Base-by-base conservation (phyloP, 2,329 filamentous ascomycete species). In the Neophaeococcomyces aloes region DNA sequence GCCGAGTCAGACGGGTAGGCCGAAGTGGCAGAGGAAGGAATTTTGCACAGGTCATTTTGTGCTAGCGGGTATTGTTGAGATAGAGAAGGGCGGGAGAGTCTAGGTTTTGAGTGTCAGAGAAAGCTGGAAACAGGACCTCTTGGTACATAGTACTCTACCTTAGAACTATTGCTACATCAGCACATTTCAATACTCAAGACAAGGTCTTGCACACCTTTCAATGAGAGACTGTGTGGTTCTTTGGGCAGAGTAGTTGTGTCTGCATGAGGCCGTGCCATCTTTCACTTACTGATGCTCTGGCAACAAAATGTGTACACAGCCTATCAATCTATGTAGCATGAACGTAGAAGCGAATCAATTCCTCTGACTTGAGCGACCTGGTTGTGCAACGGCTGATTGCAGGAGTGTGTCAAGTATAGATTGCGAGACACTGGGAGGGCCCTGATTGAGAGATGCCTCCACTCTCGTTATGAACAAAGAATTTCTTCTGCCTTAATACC, bases 11-110 rank as follows among this genome's bases (percentile, higher is more conserved):
- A 69, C 1, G 78, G 75, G 61, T 87, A 89, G 33, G 85, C 82
- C 38, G 93, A 73, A 2, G 85, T 86, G 2, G 86, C 85, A 38
- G 79, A 71, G 15, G 68, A 65, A 11, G 71, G 69, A 50, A 73
- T 70, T 47, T 67, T 67, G 38, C 44, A 45, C 48, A 70, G 63
- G 42, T 69, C 64, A 59, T 69, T 65, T 13, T 55, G 50, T 7
- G 64, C 61, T 18, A 68, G 64, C 50, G 60, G 61, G 49, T 60
- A 69, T 49, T 67, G 65, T 42, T 63, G 59, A 29, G 63, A 62
- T 38, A 67, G 47, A 64, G 47, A 76, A 60, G 45, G 43, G 17
- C 43, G 31, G 14, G 36, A 40, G 14, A 45, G 35, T 37, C 43
- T 45, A 29, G 14, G 21, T 21, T 35, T 6, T 7, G 17, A 14